phyloP scores from a whole-genome alignment of 345 rosid genomes.

The Citrus reticulata region DNA sequence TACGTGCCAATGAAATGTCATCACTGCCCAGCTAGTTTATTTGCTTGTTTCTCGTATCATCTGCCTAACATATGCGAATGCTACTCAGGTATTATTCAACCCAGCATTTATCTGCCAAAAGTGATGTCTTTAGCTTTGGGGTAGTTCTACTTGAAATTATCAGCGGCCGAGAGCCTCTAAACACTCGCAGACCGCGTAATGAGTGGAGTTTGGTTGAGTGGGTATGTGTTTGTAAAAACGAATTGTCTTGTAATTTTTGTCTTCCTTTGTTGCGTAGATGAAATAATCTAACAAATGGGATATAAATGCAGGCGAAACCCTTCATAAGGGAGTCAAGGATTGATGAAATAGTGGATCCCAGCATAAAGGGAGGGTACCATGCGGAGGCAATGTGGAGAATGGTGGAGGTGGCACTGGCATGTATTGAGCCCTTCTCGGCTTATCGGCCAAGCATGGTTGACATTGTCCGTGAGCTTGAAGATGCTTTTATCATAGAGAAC shows the following conservation, averaged over 20 bases:
- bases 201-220: slow-evolving; percentile 85
- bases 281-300: slow-evolving; percentile 9
- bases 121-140: slow-evolving; percentile 73
- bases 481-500: slow-evolving; percentile 70
- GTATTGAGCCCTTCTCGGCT: slow-evolving; percentile 59
- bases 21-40: neutral
- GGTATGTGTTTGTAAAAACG: slow-evolving; percentile 27
- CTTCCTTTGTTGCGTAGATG: neutral
- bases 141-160: slow-evolving; percentile 67
- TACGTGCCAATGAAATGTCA: neutral
- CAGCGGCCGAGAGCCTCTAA: slow-evolving; percentile 67
- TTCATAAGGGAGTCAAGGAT: slow-evolving; percentile 61
- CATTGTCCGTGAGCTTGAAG: slow-evolving; percentile 66
- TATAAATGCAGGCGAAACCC: slow-evolving; percentile 51
- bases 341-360: slow-evolving; percentile 69
- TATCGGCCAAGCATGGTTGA: slow-evolving; percentile 59
- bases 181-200: slow-evolving; percentile 54
- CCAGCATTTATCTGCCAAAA: slow-evolving; percentile 61
- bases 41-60: neutral
- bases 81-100: slow-evolving; percentile 62
- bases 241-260: neutral
- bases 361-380: slow-evolving; percentile 60
- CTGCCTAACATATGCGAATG: neutral
- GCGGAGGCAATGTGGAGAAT: slow-evolving; percentile 82
- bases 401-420: slow-evolving; percentile 67